Conservation (phyloP, 371 early-diverging fungal species). For the Funneliformis caledonium region DNA sequence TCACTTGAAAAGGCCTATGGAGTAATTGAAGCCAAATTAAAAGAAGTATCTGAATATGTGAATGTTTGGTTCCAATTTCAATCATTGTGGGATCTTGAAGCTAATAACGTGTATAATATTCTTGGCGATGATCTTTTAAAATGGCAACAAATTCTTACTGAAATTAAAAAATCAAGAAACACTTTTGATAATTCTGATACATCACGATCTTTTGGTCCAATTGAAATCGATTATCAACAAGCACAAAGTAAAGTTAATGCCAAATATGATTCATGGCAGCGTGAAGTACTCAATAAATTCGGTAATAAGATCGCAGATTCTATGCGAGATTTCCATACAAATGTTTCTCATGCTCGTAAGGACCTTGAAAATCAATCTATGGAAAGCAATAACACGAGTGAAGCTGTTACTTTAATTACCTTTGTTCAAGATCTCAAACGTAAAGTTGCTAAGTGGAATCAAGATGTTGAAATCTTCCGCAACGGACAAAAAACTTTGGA, state of each 20-base stretch:
- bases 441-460: slow-evolving; percentile 82
- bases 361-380: slow-evolving; percentile 91
- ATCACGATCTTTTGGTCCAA: slow-evolving; percentile 83
- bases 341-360: slow-evolving; percentile 78
- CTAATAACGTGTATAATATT: slow-evolving; percentile 76
- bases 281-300: slow-evolving; percentile 92
- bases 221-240: slow-evolving; percentile 94
- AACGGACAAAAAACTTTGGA: slow-evolving; percentile 93
- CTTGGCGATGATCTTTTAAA: slow-evolving; percentile 90
- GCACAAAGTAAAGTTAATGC: slow-evolving; percentile 97
- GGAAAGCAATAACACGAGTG: slow-evolving; percentile 85
- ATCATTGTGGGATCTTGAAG: slow-evolving; percentile 96
- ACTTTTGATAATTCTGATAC: slow-evolving; percentile 97
- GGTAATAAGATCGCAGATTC: slow-evolving; percentile 79
- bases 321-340: slow-evolving; percentile 85
- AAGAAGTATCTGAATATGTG: slow-evolving; percentile 84
- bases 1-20: slow-evolving; percentile 80
- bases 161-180: slow-evolving; percentile 91
- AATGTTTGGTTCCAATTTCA: slow-evolving; percentile 97
- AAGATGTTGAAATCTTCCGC: slow-evolving; percentile 85
- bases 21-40: slow-evolving; percentile 80
- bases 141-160: slow-evolving; percentile 94
- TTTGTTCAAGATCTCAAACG: slow-evolving; percentile 94
- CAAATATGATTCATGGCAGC: slow-evolving; percentile 98
- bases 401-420: slow-evolving; percentile 94